These are phyloP conservation scores for Pleurotus tuoliensis DNA, from an alignment of 768 basidiomycete species.

Conservation along the genomic window DNA sequence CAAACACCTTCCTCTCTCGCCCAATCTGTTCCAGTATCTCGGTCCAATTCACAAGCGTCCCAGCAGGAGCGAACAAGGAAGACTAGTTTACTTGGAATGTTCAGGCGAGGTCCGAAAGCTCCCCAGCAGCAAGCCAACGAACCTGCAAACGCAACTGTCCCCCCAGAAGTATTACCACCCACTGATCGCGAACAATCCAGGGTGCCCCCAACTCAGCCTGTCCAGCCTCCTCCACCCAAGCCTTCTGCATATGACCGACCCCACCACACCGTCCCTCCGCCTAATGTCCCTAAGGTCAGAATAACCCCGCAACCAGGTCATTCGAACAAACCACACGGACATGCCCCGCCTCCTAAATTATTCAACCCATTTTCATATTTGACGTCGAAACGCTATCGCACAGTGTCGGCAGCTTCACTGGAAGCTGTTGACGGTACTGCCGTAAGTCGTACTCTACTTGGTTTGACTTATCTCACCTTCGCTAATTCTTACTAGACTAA, in stretches of 20 bases:
- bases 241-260: slow-evolving; percentile 5
- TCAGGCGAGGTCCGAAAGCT: slow-evolving; percentile 24
- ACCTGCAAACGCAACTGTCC: slow-evolving; percentile 2
- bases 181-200: too few species aligned
- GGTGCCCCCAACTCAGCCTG: not conserved
- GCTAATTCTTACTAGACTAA: slow-evolving; percentile 41
- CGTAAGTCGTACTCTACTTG: slow-evolving; percentile 38
- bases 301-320: not conserved
- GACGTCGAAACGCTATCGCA: slow-evolving; percentile 53
- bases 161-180: not conserved
- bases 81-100: slow-evolving; percentile 24
- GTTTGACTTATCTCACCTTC: not conserved
- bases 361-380: slow-evolving; percentile 65
- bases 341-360: slow-evolving; percentile 31
- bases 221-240: not conserved
- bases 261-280: not conserved
- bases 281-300: not conserved
- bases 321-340: slow-evolving; percentile 15
- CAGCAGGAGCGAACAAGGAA: slow-evolving; percentile 34
- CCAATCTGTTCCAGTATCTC: slow-evolving; percentile 37
- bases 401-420: slow-evolving; percentile 69
- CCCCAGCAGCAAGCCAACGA: slow-evolving; percentile 19
- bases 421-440: slow-evolving; percentile 80
- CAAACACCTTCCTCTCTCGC: slow-evolving; percentile 66
- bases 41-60: slow-evolving; percentile 33